Evolutionary conservation across 257 asterid genomes (phyloP).

Genomic region (Voacanga thouarsii): DNA sequence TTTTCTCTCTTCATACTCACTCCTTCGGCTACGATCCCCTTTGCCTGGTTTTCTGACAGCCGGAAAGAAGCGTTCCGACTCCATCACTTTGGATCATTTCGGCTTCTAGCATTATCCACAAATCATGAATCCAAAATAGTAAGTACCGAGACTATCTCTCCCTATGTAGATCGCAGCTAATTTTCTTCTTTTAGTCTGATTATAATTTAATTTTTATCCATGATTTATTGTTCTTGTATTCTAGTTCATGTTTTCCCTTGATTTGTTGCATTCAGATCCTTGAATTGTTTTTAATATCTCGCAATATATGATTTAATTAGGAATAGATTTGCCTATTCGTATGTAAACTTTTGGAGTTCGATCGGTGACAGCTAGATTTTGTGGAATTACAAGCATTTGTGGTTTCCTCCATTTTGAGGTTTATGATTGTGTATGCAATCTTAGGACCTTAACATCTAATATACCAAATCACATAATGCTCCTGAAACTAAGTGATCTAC

Average conservation of each 20-base stretch:
- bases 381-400: neutral
- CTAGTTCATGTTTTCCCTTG: too few species aligned
- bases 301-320: neutral
- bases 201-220: too few species aligned
- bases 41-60: conserved; percentile 19
- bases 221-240: neutral
- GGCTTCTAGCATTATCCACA: neutral
- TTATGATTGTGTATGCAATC: neutral
- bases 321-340: neutral
- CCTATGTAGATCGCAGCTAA: neutral
- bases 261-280: conserved; percentile 5
- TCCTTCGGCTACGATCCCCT: conserved; percentile 30
- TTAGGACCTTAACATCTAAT: neutral
- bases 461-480: neutral
- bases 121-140: conserved; percentile 42
- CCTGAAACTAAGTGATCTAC: neutral
- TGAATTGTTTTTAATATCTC: neutral
- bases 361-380: neutral
- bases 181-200: neutral
- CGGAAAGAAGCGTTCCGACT: conserved; percentile 23
- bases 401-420: neutral
- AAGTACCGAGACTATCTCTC: conserved; percentile 23
- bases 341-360: neutral
- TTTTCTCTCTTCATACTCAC: conserved; percentile 8
- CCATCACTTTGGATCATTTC: conserved; percentile 6